Conservation (phyloP, 2,329 filamentous ascomycete genomes). For the Cercospora nicotianae region DNA sequence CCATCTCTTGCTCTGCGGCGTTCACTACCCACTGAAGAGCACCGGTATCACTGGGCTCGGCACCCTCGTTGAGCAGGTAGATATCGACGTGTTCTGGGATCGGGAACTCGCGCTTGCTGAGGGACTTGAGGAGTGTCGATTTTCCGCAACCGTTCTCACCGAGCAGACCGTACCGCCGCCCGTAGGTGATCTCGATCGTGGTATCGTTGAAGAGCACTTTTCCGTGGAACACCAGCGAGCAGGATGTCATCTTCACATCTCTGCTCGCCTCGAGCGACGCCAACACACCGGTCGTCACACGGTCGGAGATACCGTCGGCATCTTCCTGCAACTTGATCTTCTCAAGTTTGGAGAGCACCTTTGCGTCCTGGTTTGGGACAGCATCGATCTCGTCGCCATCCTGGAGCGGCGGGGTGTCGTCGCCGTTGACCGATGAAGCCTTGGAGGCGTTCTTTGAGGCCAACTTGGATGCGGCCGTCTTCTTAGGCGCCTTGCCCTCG, state of each 20-base stretch:
- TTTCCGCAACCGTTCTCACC: constrained; percentile 99
- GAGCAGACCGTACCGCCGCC: constrained; percentile 87
- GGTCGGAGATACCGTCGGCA: constrained; percentile 91
- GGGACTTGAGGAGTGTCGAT: constrained; percentile 94
- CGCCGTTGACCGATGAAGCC: constrained; percentile 66
- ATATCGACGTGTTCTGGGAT: constrained; percentile 97
- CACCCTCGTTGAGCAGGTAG: constrained; percentile 96
- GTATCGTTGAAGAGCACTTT: constrained; percentile 93
- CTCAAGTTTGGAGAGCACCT: constrained; percentile 74
- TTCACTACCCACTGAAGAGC: constrained; percentile 96
- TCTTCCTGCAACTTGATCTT: constrained; percentile 92
- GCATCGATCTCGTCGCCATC: constrained; percentile 60
- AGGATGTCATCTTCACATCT: constrained; percentile 95
- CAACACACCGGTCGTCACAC: constrained; percentile 96
- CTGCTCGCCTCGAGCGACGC: constrained; percentile 79
- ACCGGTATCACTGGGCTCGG: constrained; percentile 81
- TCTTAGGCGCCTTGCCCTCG: constrained; percentile 70
- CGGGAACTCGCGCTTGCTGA: constrained; percentile 89
- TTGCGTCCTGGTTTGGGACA: constrained; percentile 49
- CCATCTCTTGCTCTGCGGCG: constrained; percentile 91
- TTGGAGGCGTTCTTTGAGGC: constrained; percentile 66
- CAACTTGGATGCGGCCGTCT: constrained; percentile 71
- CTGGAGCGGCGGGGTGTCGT: constrained; percentile 61
- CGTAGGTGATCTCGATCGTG: constrained; percentile 88
- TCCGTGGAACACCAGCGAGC: constrained; percentile 95